phyloP scores from a whole-genome alignment of 371 early-diverging fungal genomes.

The Mortierella sp. region DNA sequence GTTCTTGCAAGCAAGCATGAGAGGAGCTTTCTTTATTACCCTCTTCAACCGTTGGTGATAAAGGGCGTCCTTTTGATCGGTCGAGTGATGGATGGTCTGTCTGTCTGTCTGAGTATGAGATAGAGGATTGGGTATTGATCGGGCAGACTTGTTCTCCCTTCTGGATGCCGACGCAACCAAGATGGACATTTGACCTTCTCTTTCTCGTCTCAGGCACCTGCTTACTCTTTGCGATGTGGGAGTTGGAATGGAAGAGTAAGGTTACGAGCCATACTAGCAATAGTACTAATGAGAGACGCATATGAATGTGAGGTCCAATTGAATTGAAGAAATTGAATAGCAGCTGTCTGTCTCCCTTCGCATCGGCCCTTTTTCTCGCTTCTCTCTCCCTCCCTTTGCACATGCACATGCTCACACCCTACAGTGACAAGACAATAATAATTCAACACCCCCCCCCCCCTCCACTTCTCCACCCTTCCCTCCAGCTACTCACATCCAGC shows the following conservation, averaged over 20 bases:
- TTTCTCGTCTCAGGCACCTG: background rate
- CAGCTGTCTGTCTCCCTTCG: background rate
- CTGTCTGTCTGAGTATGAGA: background rate
- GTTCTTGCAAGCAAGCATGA: background rate
- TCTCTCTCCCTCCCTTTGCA: background rate
- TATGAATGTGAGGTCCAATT: slow-evolving; percentile 3
- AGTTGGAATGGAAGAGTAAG: background rate
- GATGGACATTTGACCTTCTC: background rate
- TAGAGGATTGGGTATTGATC: background rate
- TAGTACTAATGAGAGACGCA: background rate
- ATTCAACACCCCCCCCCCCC: background rate
- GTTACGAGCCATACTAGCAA: background rate
- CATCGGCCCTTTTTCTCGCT: slow-evolving; percentile 3
- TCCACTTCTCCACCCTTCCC: background rate
- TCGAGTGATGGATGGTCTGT: background rate
- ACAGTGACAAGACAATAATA: no score
- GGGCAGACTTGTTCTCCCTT: slow-evolving; percentile 12
- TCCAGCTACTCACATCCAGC: slow-evolving; percentile 4
- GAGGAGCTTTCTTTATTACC: background rate
- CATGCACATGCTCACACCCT: slow-evolving; percentile 9
- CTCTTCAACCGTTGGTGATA: background rate
- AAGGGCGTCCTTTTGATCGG: background rate
- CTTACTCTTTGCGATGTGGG: background rate
- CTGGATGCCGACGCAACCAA: background rate
- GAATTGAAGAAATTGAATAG: background rate